Evolutionary conservation across 2,329 filamentous ascomycete genomes (phyloP).

Genomic region (Knoxdaviesia capensis): DNA sequence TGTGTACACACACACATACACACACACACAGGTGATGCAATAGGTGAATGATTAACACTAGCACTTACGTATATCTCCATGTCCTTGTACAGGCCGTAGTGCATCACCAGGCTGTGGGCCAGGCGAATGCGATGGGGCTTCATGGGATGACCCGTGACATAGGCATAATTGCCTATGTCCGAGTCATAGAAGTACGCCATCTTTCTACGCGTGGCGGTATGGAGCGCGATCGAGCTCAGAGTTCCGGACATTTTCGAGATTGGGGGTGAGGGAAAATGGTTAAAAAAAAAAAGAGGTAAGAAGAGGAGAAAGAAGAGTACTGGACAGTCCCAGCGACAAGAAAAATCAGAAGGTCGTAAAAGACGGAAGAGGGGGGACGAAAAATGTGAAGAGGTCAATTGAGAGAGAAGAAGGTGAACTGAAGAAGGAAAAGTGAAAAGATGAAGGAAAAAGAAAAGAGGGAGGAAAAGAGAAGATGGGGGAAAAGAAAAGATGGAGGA

Average conservation of each 20-base stretch:
- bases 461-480: too few relatives aligned
- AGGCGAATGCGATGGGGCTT: slow-evolving; percentile 92
- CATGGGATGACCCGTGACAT: slow-evolving; percentile 94
- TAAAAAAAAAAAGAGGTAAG: not conserved
- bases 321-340: not conserved
- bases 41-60: slow-evolving; percentile 12
- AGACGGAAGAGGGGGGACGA: too few relatives aligned
- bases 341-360: not conserved
- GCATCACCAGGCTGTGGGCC: slow-evolving; percentile 89
- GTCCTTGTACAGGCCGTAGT: slow-evolving; percentile 86
- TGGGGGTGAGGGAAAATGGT: too few relatives aligned
- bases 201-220: slow-evolving; percentile 42
- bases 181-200: slow-evolving; percentile 98
- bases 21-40: not conserved
- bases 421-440: too few relatives aligned
- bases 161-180: slow-evolving; percentile 95
- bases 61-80: slow-evolving; percentile 82
- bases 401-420: too few relatives aligned
- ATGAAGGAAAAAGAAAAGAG: too few relatives aligned
- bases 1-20: too few relatives aligned
- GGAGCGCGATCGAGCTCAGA: slow-evolving; percentile 24
- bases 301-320: not conserved
- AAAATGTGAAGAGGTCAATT: too few relatives aligned
- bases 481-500: too few relatives aligned
- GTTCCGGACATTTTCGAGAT: not conserved